Evolutionary conservation across 495 filamentous ascomycete genomes (phyloP).

Genomic region (Hypoxylon subgilvum): DNA sequence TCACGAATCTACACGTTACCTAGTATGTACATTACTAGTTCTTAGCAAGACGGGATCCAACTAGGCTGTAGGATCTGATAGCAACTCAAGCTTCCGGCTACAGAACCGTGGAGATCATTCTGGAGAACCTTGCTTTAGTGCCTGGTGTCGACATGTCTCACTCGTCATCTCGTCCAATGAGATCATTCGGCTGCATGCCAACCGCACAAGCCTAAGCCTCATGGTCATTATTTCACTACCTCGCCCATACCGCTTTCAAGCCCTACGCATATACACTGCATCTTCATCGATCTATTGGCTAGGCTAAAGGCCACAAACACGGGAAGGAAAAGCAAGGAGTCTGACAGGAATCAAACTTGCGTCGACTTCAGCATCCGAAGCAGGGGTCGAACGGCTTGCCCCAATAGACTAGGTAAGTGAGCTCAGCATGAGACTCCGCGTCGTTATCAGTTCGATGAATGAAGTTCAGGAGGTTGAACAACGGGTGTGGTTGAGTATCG

Average conservation of each 20-base stretch:
- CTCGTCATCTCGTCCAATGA: slow-evolving; percentile 22
- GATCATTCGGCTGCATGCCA: not conserved
- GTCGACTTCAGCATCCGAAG: not conserved
- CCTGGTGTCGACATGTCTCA: slow-evolving; percentile 21
- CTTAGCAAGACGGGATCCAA: no score
- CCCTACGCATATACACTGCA: not conserved
- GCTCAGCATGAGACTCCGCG: no score
- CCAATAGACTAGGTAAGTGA: no score
- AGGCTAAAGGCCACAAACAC: slow-evolving; percentile 2
- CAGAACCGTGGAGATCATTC: slow-evolving; percentile 31
- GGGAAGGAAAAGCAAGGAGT: slow-evolving; percentile 19
- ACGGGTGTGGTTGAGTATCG: slow-evolving; percentile 11
- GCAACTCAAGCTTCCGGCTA: slow-evolving; percentile 4
- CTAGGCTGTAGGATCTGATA: not conserved
- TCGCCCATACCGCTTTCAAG: not conserved
- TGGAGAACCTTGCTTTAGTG: slow-evolving; percentile 26
- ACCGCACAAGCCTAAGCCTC: not conserved
- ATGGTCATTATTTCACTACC: not conserved
- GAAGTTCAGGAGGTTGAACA: slow-evolving; percentile 19
- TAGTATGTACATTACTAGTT: no score
- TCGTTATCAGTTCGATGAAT: no score
- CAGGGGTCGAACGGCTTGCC: not conserved
- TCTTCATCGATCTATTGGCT: slow-evolving; percentile 3
- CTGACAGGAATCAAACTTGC: not conserved
- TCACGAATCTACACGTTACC: slow-evolving; percentile 3